Conservation (phyloP, 768 basidiomycete genomes). For the Suillus variegatus region DNA sequence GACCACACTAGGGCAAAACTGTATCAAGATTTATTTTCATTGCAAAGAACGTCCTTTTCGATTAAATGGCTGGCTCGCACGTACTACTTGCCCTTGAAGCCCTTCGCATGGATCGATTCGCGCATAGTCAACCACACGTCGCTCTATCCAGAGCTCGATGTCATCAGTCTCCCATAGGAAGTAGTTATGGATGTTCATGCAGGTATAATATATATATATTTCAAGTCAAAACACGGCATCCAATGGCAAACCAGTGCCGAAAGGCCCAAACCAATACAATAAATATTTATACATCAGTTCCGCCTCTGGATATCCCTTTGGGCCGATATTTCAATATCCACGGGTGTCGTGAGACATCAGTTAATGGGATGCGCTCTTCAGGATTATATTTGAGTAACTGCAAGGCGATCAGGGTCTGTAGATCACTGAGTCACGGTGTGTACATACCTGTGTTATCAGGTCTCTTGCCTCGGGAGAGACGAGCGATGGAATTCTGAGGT, state of each 20-base stretch:
- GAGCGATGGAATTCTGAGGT: slow-evolving; percentile 53
- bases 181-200: not conserved
- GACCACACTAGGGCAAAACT: not conserved
- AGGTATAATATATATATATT: not conserved
- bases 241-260: not conserved
- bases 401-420: not conserved
- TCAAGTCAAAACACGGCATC: not conserved
- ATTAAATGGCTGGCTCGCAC: not conserved
- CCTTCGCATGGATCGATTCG: not conserved
- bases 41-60: not conserved
- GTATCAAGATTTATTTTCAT: not conserved
- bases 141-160: not conserved
- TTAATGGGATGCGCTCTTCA: slow-evolving; percentile 70
- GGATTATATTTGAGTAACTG: slow-evolving; percentile 88
- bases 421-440: slow-evolving; percentile 12
- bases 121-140: not conserved
- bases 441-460: slow-evolving; percentile 43
- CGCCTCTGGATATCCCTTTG: slow-evolving; percentile 40
- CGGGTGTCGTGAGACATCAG: slow-evolving; percentile 77
- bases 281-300: slow-evolving; percentile 20
- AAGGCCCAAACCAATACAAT: not conserved
- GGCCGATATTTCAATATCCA: slow-evolving; percentile 80
- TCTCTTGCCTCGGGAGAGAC: slow-evolving; percentile 47
- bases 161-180: too few relatives aligned
- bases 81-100: not conserved